Evolutionary conservation across 1,284 basidiomycete genomes (phyloP).

Genomic region (Marasmius fiardii): DNA sequence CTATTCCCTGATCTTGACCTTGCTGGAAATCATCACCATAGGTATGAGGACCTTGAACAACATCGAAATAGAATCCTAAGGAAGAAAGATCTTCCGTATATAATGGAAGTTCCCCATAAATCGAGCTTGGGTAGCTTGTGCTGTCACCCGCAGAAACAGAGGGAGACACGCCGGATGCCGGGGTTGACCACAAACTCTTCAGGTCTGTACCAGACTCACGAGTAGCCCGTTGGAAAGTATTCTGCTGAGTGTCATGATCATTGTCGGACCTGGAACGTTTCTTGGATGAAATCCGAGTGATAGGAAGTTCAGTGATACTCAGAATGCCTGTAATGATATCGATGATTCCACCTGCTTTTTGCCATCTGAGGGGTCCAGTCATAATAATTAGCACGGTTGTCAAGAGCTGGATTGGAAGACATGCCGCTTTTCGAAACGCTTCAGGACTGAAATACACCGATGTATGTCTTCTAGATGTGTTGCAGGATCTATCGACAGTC

Average conservation of each 20-base stretch:
- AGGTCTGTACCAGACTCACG: neutral
- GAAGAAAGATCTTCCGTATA: neutral
- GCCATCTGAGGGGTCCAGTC: neutral
- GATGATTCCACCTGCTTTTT: neutral
- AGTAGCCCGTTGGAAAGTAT: neutral
- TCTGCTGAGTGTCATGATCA: neutral
- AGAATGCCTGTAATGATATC: neutral
- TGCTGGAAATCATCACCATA: neutral
- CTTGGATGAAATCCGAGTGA: neutral
- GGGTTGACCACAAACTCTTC: neutral
- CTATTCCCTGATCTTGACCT: neutral
- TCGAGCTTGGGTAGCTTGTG: neutral
- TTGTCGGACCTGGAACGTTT: neutral
- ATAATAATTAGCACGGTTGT: neutral
- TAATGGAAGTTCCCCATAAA: neutral
- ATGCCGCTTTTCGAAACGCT: neutral
- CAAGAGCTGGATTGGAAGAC: neutral
- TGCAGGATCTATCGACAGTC: neutral
- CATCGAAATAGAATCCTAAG: neutral
- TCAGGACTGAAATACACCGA: neutral
- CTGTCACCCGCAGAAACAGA: neutral
- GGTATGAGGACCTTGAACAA: neutral
- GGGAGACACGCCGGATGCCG: neutral
- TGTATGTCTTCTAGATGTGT: neutral
- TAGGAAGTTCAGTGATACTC: neutral